phyloP scores from a whole-genome alignment of 768 basidiomycete genomes.

The Leucosporidium yakuticum region DNA sequence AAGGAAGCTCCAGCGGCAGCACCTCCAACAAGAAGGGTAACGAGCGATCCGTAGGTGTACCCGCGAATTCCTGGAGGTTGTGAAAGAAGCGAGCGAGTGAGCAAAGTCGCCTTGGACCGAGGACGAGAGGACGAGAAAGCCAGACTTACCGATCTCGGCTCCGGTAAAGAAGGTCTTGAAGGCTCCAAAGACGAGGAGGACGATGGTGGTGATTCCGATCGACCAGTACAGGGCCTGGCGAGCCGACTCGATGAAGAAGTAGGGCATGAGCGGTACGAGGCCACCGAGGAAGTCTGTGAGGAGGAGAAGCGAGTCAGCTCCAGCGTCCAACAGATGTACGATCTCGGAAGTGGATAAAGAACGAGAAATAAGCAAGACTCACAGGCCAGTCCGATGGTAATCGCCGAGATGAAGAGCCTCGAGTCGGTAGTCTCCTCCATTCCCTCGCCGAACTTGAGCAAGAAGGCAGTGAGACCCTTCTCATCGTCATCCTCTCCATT shows the following conservation, averaged over 20 bases:
- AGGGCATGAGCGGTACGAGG: constrained; percentile 69
- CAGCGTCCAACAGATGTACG: too few species aligned
- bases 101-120: neutral
- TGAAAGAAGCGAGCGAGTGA: neutral
- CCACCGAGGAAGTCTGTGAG: constrained; percentile 69
- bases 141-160: constrained; percentile 47
- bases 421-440: constrained; percentile 82
- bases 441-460: constrained; percentile 94
- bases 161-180: constrained; percentile 54
- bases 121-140: neutral
- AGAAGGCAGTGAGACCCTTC: constrained; percentile 83
- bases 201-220: constrained; percentile 71
- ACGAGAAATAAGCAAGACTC: constrained; percentile 9
- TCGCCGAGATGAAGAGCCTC: constrained; percentile 79
- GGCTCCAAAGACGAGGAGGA: constrained; percentile 82
- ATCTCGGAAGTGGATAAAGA: too few species aligned
- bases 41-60: constrained; percentile 80
- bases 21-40: constrained; percentile 83
- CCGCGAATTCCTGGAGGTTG: constrained; percentile 44
- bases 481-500: constrained; percentile 62
- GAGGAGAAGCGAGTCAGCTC: constrained; percentile 39
- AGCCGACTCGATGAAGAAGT: constrained; percentile 71
- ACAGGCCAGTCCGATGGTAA: constrained; percentile 83
- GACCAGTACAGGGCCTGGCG: constrained; percentile 49
- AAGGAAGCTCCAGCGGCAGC: constrained; percentile 74